These are phyloP conservation scores for Pistacia integerrima DNA, from an alignment of 345 rosid species.

Conservation along the genomic window DNA sequence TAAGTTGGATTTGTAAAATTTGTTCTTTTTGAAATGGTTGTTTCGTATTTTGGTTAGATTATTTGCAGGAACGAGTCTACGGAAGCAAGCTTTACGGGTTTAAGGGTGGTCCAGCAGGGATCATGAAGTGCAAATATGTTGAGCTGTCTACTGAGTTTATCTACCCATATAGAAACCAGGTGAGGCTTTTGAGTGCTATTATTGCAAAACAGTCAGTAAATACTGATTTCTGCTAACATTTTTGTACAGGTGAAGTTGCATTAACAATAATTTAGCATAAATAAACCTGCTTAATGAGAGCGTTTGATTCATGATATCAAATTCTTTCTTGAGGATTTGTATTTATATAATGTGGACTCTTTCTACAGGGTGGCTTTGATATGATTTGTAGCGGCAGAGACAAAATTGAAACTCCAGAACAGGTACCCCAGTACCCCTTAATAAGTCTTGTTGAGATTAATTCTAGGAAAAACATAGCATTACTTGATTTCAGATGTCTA, in stretches of 20 bases:
- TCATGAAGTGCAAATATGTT: constrained; percentile 29
- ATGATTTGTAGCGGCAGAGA: constrained; percentile 34
- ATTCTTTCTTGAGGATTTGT: neutral
- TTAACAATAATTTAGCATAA: neutral
- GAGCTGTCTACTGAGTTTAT: constrained; percentile 23
- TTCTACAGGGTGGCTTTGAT: constrained; percentile 33
- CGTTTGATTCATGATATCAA: neutral
- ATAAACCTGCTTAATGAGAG: neutral
- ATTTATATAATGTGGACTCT: neutral
- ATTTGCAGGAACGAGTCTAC: constrained; percentile 22
- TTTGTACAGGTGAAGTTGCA: neutral
- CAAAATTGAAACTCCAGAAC: constrained; percentile 37
- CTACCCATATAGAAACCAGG: constrained; percentile 30
- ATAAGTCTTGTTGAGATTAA: too few relatives aligned
- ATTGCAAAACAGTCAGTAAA: neutral
- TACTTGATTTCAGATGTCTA: neutral
- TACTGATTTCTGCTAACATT: neutral
- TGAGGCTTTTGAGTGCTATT: neutral
- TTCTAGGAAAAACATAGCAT: neutral
- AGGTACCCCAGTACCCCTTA: constrained; percentile 45
- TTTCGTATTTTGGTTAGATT: constrained; percentile 23
- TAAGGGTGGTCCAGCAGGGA: constrained; percentile 28
- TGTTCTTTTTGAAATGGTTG: neutral
- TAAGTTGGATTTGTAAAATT: too few relatives aligned
- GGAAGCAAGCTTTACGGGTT: constrained; percentile 30